Percentiles rank a stretch among this genome's conserved stretches.
phyloP scores from a whole-genome alignment of 106 monocot species.

The Vanilla planifolia region DNA sequence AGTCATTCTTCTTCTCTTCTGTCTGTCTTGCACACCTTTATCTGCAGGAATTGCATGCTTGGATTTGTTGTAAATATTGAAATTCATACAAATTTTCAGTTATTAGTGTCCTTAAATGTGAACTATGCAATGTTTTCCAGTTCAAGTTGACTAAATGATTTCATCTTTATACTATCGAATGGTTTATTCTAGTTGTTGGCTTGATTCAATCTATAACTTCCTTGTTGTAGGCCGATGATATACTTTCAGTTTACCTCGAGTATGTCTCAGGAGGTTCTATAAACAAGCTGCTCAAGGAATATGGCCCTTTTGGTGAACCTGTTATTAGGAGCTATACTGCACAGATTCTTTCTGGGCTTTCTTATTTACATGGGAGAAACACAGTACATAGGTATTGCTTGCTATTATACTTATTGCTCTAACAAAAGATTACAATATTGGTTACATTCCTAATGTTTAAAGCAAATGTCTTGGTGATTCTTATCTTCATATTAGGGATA shows the following conservation, averaged over 20 bases:
- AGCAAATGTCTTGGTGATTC: background rate
- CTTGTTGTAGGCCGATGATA: constrained; percentile 54
- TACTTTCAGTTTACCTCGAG: constrained; percentile 74
- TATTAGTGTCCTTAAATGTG: too few relatives aligned
- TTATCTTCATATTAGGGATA: constrained; percentile 43
- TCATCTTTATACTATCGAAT: too few relatives aligned
- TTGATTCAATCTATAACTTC: constrained; percentile 15
- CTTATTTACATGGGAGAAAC: constrained; percentile 76
- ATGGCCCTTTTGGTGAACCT: constrained; percentile 79
- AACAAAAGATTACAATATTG: constrained; percentile 57
- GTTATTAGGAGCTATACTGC: constrained; percentile 65
- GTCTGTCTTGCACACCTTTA: too few relatives aligned
- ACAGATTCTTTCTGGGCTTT: constrained; percentile 88
- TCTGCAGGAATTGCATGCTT: too few relatives aligned
- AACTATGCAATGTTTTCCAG: too few relatives aligned
- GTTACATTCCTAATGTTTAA: constrained; percentile 21
- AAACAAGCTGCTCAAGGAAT: constrained; percentile 75
- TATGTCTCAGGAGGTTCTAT: constrained; percentile 92
- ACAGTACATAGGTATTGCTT: constrained; percentile 71
- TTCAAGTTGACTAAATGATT: too few relatives aligned
- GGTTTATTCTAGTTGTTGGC: too few relatives aligned
- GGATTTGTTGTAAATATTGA: too few relatives aligned
- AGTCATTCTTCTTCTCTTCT: too few relatives aligned
- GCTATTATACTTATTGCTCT: constrained; percentile 31
- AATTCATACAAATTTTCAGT: too few relatives aligned